Evolutionary conservation across 495 filamentous ascomycete genomes (phyloP).

Genomic region (Aspergillus mulundensis): DNA sequence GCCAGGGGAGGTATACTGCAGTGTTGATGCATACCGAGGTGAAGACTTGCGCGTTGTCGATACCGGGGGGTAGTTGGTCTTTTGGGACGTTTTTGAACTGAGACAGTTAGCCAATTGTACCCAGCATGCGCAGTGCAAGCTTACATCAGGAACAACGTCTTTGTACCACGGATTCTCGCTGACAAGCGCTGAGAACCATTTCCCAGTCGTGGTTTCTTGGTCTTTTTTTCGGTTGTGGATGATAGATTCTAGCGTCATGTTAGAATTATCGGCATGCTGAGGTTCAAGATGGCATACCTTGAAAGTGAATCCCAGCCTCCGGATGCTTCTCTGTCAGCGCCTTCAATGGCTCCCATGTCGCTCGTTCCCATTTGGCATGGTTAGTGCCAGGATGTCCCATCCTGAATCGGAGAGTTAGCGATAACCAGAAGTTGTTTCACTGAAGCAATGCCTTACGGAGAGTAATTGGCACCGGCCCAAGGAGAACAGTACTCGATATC

Average conservation of each 20-base stretch:
- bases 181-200: conserved; percentile 62
- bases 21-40: conserved; percentile 90
- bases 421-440: neutral
- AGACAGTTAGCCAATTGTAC: neutral
- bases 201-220: conserved; percentile 39
- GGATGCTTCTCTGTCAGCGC: conserved; percentile 65
- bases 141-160: conserved; percentile 67
- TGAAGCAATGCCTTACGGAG: conserved; percentile 57
- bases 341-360: conserved; percentile 64
- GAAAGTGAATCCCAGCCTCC: conserved; percentile 87
- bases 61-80: conserved; percentile 53
- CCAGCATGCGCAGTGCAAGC: conserved; percentile 8
- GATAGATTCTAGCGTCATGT: conserved; percentile 40
- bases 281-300: conserved; percentile 46
- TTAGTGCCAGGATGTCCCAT: conserved; percentile 50
- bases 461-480: conserved; percentile 90
- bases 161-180: conserved; percentile 77
- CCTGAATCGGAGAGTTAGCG: conserved; percentile 26
- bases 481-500: conserved; percentile 95
- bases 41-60: conserved; percentile 67
- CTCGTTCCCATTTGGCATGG: conserved; percentile 57
- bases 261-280: neutral
- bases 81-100: conserved; percentile 55
- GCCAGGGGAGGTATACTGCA: conserved; percentile 80
- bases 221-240: conserved; percentile 67